phyloP scores from a whole-genome alignment of 139 green algal genomes.

The Chlamydomonas sphaeroides region DNA sequence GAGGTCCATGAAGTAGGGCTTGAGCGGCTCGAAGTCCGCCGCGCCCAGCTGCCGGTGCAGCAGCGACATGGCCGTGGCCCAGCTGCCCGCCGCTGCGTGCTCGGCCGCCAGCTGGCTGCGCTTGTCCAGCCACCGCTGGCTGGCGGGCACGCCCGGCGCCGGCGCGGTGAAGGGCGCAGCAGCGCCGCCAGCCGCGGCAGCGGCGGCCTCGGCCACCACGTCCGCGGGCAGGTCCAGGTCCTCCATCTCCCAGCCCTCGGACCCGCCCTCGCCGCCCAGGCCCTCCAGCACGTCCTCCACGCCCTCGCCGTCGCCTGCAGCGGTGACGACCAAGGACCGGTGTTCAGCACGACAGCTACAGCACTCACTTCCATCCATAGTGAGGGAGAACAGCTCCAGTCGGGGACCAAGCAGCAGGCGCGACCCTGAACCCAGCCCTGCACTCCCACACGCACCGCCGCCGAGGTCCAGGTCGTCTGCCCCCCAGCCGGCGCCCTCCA shows the following conservation, averaged over 20 bases:
- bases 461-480: conserved; percentile 82
- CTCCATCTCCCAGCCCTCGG: conserved; percentile 97
- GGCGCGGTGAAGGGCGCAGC: conserved; percentile 75
- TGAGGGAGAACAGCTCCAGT: background rate
- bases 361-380: conserved; percentile 11
- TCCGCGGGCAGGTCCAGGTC: conserved; percentile 88
- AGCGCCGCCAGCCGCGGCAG: conserved; percentile 29
- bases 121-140: conserved; percentile 89
- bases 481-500: conserved; percentile 81
- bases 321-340: background rate
- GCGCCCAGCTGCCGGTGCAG: conserved; percentile 94
- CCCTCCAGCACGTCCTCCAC: conserved; percentile 59
- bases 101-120: conserved; percentile 62
- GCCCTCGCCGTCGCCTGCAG: conserved; percentile 52
- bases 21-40: conserved; percentile 90
- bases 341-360: background rate
- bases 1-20: conserved; percentile 88
- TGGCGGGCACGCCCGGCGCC: conserved; percentile 72
- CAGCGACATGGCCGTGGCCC: conserved; percentile 87
- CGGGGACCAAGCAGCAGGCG: too few relatives aligned
- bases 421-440: too few relatives aligned
- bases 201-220: conserved; percentile 50
- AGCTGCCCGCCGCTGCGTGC: conserved; percentile 31
- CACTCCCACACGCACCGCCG: conserved; percentile 8
- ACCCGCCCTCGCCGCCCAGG: conserved; percentile 67